phyloP scores from a whole-genome alignment of 805 yeast genomes.

The Wickerhamiella azyma region DNA sequence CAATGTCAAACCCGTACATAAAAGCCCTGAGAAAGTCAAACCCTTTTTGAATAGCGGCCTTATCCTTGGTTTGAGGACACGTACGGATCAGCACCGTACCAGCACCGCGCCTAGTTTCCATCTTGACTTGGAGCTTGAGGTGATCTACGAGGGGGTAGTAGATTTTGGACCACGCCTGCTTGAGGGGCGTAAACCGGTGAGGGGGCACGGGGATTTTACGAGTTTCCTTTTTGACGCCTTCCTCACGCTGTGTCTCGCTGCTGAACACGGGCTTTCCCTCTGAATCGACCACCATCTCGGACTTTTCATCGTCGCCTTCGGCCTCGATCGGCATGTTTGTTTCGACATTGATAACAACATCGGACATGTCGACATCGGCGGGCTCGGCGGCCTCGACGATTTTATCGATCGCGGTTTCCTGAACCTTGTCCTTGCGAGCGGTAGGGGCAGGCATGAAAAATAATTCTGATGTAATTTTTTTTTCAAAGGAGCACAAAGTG shows the following conservation, averaged over 20 bases:
- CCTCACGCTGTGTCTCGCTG: slow-evolving; percentile 50
- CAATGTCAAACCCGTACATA: slow-evolving; percentile 90
- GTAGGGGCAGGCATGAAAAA: slow-evolving; percentile 27
- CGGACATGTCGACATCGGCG: slow-evolving; percentile 21
- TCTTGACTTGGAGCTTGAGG: slow-evolving; percentile 85
- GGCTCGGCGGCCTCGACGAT: slow-evolving; percentile 11
- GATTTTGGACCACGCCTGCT: slow-evolving; percentile 80
- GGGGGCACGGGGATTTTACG: slow-evolving; percentile 93
- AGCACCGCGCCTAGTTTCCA: slow-evolving; percentile 58
- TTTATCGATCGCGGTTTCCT: slow-evolving; percentile 21
- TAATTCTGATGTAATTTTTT: slow-evolving; percentile 4
- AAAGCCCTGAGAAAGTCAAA: slow-evolving; percentile 95
- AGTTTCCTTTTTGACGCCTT: slow-evolving; percentile 64
- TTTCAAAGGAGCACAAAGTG: background rate
- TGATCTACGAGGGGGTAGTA: slow-evolving; percentile 95
- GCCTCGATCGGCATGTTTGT: slow-evolving; percentile 24
- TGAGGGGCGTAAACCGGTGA: slow-evolving; percentile 90
- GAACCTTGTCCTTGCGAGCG: slow-evolving; percentile 20
- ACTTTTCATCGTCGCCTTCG: slow-evolving; percentile 18
- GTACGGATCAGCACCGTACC: slow-evolving; percentile 65
- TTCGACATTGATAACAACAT: slow-evolving; percentile 35
- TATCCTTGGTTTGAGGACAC: slow-evolving; percentile 68
- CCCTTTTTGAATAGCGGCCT: slow-evolving; percentile 93
- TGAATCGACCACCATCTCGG: slow-evolving; percentile 51
- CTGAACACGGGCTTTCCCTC: slow-evolving; percentile 78